Evolutionary conservation across 2,329 filamentous ascomycete species (phyloP).

Genomic region (Helotiales sp.): DNA sequence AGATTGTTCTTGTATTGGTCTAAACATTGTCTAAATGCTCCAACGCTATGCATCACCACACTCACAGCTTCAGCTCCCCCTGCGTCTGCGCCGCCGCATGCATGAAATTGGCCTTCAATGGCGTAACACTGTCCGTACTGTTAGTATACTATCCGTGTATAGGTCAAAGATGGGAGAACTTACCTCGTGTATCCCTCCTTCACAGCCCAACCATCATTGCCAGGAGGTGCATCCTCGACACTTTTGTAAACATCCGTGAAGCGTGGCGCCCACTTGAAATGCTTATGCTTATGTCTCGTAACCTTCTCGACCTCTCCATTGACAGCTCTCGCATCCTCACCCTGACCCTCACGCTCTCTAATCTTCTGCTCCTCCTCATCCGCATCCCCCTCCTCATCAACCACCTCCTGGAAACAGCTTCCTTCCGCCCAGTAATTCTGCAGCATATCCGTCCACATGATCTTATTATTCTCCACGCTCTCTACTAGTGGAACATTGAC

Average conservation of each 20-base stretch:
- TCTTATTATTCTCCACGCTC: conserved; percentile 71
- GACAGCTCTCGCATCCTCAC: conserved; percentile 43
- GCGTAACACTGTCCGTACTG: conserved; percentile 71
- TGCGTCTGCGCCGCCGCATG: conserved; percentile 68
- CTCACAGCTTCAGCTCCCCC: conserved; percentile 84
- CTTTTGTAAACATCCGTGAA: conserved; percentile 87
- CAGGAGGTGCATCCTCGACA: conserved; percentile 77
- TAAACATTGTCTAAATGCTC: conserved; percentile 42
- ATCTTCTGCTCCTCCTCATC: conserved; percentile 76
- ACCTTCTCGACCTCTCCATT: conserved; percentile 42
- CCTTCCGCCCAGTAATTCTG: conserved; percentile 90
- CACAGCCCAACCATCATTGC: conserved; percentile 93
- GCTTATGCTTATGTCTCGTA: conserved; percentile 70
- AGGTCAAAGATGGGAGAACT: conserved; percentile 36
- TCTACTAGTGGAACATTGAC: conserved; percentile 89
- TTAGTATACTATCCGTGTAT: conserved; percentile 20
- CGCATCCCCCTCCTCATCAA: conserved; percentile 65
- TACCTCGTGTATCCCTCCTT: conserved; percentile 86
- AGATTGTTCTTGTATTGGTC: conserved; percentile 37
- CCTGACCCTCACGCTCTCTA: conserved; percentile 63
- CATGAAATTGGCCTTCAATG: conserved; percentile 91
- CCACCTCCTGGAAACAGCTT: conserved; percentile 84
- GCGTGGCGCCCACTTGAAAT: conserved; percentile 93
- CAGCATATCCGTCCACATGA: conserved; percentile 83
- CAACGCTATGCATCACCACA: conserved; percentile 49